Base-by-base conservation (phyloP, 306 rosid species). In the Trifolium dubium region DNA sequence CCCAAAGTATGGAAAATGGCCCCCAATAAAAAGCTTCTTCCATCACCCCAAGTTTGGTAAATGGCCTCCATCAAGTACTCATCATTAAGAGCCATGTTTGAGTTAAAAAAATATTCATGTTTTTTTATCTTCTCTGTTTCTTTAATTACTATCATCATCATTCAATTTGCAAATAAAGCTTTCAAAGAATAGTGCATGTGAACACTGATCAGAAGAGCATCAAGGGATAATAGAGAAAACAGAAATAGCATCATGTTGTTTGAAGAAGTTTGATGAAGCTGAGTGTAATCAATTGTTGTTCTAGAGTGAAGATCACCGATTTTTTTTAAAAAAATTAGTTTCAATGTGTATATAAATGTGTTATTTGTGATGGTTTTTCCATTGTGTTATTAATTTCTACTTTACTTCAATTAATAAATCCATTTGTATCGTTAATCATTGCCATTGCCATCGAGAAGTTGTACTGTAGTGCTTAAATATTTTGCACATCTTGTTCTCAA, bases 1-100 rank as follows among this genome's bases (percentile, higher is more conserved):
- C 78, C 93, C 89, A 35, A 85, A 78, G 82, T 74, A 44, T 72
- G 90, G 88, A 67, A 79, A 78, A 46, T 58, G 65, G 61, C 81
- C 84, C 10, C 85, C 73, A 14, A 19, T 4, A 55, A 56, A 56
- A 28, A 64, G 50, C 37, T 15, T 64, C 17, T 64, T 64, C 49
- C 50, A 64, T 39, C 47, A 64, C 31, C 71, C 58, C 12, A 67
- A 67, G 56, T 30, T 67, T 64, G 69, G 50, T 2, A 37, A 40
- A 64, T 64, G 50, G 72, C 88, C 85, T 1, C 90, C 88, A 23
- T 53, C 67, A 49, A 51, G 78, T 71, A 62, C 87, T 56, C 72
- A 73, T 34, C 83, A 76, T 71, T 90, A 85, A 75, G 39, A 19
- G 10, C 67, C 56, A 18, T 47, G 10, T 15, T 41, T 64, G 49